Conservation (phyloP, 164 flowering plant genomes). For the Chimonanthus salicifolius region DNA sequence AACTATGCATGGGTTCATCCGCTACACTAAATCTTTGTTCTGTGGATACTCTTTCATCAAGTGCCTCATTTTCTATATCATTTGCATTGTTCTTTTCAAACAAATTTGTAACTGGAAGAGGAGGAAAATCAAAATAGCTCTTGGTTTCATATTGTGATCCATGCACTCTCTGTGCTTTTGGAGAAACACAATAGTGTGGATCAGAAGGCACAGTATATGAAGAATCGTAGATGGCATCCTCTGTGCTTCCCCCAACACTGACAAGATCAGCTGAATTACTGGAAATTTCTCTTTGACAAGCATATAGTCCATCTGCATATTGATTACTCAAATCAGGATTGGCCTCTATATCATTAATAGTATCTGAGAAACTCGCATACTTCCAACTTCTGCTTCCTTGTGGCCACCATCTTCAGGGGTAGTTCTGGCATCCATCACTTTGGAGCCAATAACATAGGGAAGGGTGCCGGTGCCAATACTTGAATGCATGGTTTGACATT, state of each 20-base stretch:
- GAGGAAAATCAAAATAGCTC: slow-evolving; percentile 54
- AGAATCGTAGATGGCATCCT: slow-evolving; percentile 40
- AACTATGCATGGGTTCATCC: slow-evolving; percentile 61
- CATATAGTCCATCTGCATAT: slow-evolving; percentile 32
- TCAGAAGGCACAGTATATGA: slow-evolving; percentile 32
- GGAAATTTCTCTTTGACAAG: slow-evolving; percentile 39
- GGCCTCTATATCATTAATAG: slow-evolving; percentile 23
- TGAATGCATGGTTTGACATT: slow-evolving; percentile 78
- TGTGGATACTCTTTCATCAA: slow-evolving; percentile 26
- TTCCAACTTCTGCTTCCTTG: slow-evolving; percentile 33
- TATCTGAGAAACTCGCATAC: slow-evolving; percentile 32
- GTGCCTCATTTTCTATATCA: slow-evolving; percentile 16
- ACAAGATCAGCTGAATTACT: slow-evolving; percentile 49
- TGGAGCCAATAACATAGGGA: slow-evolving; percentile 81
- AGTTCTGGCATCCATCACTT: slow-evolving; percentile 80
- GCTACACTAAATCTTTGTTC: slow-evolving; percentile 27
- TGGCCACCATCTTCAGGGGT: slow-evolving; percentile 37
- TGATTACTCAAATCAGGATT: slow-evolving; percentile 26
- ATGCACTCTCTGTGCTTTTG: slow-evolving; percentile 8
- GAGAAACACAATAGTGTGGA: background rate
- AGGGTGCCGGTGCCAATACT: slow-evolving; percentile 84
- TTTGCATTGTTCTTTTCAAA: slow-evolving; percentile 38
- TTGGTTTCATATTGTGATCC: slow-evolving; percentile 20
- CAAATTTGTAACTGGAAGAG: slow-evolving; percentile 67
- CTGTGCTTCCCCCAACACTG: slow-evolving; percentile 50